Conservation (phyloP, 305 asterid species). For the Fraxinus sp. region DNA sequence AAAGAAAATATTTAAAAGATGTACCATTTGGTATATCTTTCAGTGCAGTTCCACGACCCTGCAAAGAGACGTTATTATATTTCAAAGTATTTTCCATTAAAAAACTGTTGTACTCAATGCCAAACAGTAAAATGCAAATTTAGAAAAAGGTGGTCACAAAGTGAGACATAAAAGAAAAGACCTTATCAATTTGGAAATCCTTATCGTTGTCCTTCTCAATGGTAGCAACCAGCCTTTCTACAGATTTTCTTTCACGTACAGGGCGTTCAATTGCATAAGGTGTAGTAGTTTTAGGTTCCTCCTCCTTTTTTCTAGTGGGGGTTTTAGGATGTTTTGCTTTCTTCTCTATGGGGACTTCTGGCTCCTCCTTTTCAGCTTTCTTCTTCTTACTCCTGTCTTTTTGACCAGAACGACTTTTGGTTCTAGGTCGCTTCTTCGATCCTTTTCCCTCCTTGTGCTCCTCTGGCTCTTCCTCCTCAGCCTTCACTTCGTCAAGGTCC, state of each 20-base stretch:
- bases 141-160: conserved; percentile 6
- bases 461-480: conserved; percentile 35
- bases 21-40: conserved; percentile 90
- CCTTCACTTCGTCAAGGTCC: conserved; percentile 34
- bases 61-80: conserved; percentile 25
- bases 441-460: conserved; percentile 33
- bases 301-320: conserved; percentile 32
- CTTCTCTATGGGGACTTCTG: conserved; percentile 31
- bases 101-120: conserved; percentile 7
- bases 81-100: conserved; percentile 14
- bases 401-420: conserved; percentile 7
- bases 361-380: conserved; percentile 23
- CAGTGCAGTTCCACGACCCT: conserved; percentile 90
- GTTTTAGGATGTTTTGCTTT: conserved; percentile 36
- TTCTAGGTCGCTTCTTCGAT: conserved; percentile 23
- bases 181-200: conserved; percentile 66
- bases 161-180: conserved; percentile 24
- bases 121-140: conserved; percentile 14
- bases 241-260: conserved; percentile 83
- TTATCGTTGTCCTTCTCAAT: conserved; percentile 58
- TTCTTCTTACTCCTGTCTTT: conserved; percentile 26
- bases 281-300: conserved; percentile 59
- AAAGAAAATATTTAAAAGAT: background rate
- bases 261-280: conserved; percentile 62
- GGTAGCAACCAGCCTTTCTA: conserved; percentile 73